Evolutionary conservation across 257 asterid species (phyloP).

Genomic region (Solanum rostratum): DNA sequence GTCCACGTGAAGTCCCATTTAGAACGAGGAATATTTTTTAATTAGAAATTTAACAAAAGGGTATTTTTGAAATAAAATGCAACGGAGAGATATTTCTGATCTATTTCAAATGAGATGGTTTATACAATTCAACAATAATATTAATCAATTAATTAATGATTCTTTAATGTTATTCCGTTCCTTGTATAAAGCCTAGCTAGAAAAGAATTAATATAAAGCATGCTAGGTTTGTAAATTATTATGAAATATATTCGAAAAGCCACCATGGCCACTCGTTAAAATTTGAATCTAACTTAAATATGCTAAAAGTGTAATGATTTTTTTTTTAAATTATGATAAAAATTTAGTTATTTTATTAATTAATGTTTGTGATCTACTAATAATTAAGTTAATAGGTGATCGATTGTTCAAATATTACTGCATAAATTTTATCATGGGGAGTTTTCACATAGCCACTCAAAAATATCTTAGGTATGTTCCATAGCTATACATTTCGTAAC

Average conservation of each 20-base stretch:
- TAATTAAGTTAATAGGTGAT: not conserved
- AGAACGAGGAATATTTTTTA: no score
- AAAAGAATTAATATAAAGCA: not conserved
- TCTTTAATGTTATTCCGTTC: not conserved
- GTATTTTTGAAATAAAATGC: no score
- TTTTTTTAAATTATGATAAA: not conserved
- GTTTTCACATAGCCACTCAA: no score
- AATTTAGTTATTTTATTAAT: not conserved
- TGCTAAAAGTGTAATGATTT: not conserved
- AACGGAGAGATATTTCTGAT: no score
- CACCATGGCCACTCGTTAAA: not conserved
- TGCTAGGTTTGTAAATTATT: not conserved
- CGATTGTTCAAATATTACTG: not conserved
- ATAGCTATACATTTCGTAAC: no score
- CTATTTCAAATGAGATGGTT: not conserved
- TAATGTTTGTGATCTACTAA: not conserved
- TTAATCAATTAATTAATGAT: not conserved
- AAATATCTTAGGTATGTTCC: no score
- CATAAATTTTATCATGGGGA: no score
- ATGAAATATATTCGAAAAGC: not conserved
- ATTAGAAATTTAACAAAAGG: no score
- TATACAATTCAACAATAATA: not conserved
- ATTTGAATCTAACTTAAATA: not conserved
- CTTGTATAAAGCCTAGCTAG: not conserved
- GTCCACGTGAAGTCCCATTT: no score